These are phyloP conservation scores for Monsonia emarginata DNA, from an alignment of 441 rosid species.

Conservation along the genomic window DNA sequence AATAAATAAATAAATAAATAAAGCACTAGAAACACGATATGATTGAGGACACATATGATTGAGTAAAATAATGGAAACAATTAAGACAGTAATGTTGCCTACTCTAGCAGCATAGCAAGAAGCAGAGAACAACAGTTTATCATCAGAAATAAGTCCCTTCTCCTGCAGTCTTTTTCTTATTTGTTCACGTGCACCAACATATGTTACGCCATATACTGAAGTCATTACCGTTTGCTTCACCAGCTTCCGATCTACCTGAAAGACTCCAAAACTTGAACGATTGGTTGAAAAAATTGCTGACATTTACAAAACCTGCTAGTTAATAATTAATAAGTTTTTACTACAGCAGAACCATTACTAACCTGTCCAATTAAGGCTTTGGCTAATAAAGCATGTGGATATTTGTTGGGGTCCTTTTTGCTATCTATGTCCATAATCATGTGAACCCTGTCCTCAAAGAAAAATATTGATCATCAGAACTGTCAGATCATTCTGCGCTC, in stretches of 20 bases:
- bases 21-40: background rate
- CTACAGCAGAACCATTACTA: constrained; percentile 17
- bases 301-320: background rate
- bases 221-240: constrained; percentile 98
- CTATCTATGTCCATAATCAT: constrained; percentile 72
- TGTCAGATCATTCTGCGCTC: constrained; percentile 15
- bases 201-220: constrained; percentile 96
- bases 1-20: constrained; percentile 3
- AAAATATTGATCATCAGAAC: constrained; percentile 11
- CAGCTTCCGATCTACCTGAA: constrained; percentile 87
- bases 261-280: constrained; percentile 21
- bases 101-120: constrained; percentile 92
- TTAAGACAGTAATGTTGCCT: constrained; percentile 20
- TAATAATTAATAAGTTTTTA: background rate
- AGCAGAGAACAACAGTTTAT: constrained; percentile 58
- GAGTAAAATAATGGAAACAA: background rate
- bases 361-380: constrained; percentile 81
- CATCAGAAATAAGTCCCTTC: constrained; percentile 80
- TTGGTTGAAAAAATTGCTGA: constrained; percentile 4
- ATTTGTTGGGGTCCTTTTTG: constrained; percentile 56
- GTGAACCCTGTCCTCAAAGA: constrained; percentile 53
- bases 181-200: constrained; percentile 92
- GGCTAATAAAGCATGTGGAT: constrained; percentile 65
- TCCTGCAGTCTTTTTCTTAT: constrained; percentile 83
- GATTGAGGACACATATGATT: background rate